Evolutionary conservation across 192 early-diverging fungal species (phyloP), one percentile per base, ranked within the genome.

Genomic region (Paraglomus occultum): DNA sequence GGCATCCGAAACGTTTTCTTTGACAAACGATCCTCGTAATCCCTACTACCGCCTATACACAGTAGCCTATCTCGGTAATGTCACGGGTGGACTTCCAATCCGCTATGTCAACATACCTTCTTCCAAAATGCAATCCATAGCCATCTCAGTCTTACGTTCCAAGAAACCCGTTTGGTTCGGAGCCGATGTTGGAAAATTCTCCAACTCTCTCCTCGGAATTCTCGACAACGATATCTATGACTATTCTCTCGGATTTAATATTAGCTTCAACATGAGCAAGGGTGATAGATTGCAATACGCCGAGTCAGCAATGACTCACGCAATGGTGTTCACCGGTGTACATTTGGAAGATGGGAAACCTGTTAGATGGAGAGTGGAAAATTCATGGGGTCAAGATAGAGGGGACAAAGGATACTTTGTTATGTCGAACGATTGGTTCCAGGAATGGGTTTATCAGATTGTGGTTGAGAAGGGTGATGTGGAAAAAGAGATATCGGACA

Each of bases 341-440:
- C 89, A 92, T 70, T 47, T 86, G 50, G 85, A 86, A 73, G 70
- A 81, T 59, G 88, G 74, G 57, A 79, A 85, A 64, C 79, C 85
- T 40, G 74, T 90, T 61, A 85, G 91, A 50, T 92, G 91, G 91
- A 71, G 89, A 10, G 84, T 91, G 50, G 88, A 92, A 67, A 91
- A 92, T 80, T 80, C 68, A n/a, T 87, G 87, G 87, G 87, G 90
- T 52, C 77, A 80, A 50, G 72, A 73, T 64, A 74, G 75, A 9
- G 91, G 91, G 60, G 83, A 87, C 55, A 91, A 87, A 76, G 91
- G 91, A 1, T 92, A 89, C 74, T 79, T 87, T 72, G 81, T 84
- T n/a, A 90, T 92, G 91, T 80, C 83, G 15, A 89, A 92, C 76
- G 77, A 77, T 6, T 92, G 91, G 91, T 92, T 92, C 73, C 75